Evolutionary conservation across 305 asterid species (phyloP), one percentile per base, ranked within the genome.

Genomic region (Plantago lanceolata): DNA sequence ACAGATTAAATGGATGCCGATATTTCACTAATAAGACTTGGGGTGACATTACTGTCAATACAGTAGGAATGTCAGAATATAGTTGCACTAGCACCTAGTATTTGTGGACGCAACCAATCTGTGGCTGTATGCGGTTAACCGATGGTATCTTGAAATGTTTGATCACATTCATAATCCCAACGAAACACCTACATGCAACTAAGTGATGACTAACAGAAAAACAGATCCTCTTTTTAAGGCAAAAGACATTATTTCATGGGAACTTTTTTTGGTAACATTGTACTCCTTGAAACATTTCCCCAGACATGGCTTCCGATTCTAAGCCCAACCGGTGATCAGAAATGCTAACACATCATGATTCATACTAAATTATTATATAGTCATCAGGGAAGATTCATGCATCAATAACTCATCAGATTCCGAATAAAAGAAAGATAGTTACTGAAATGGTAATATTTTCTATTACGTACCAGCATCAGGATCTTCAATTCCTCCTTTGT

Each of bases 401-500:
- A 40, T 40, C 16, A 40, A 33, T 4, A 33, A 3, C 3, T 33
- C 40, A 40, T 40, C 47, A 40, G 47, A 21, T 55, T 55, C 43
- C 18, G 8, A 28, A 15, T 21, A 24, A 24, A 15, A 26, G 29
- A 14, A 55, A 24, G 12, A 19, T 16, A 54, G 12, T 24, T 6
- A 54, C 31, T 54, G 37, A 13, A 18, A 19, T 59, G 59, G 8
- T 33, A 24, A 51, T 21, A 55, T 54, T 11, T 19, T 60, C 17
- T 16, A 57, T 16, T 13, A 55, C 79, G 29, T 72, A 89, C 98
- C 94, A 65, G 69, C 81, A 92, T 74, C 72, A 92, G 72, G 59
- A 48, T 66, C 72, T 67, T 85, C 50, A 89, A 65, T 81, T 81
- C 76, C 69, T 84, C 96, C 73, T 76, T 89, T 45, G 93, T 61